phyloP scores from a whole-genome alignment of 2,329 filamentous ascomycete genomes.

The Pseudogymnoascus sp. region DNA sequence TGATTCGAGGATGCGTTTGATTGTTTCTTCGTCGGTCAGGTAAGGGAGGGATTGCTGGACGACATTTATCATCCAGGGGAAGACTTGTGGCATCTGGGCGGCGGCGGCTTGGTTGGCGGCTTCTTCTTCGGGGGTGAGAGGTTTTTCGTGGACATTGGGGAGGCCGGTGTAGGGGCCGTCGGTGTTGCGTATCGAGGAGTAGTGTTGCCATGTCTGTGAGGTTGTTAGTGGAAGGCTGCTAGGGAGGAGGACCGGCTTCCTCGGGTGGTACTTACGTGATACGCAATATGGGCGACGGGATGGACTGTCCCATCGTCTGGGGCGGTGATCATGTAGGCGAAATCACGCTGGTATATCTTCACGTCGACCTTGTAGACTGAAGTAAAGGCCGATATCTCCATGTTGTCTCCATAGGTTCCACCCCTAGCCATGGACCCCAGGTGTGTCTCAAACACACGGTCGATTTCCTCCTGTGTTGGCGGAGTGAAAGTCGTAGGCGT shows the following conservation, averaged over 20 bases:
- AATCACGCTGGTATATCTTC: constrained; percentile 52
- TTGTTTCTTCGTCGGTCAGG: constrained; percentile 42
- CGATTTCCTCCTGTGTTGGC: constrained; percentile 49
- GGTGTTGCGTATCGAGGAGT: constrained; percentile 58
- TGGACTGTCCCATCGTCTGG: constrained; percentile 32
- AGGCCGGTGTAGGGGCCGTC: constrained; percentile 52
- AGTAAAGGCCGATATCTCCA: constrained; percentile 62
- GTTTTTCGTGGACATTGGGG: constrained; percentile 38
- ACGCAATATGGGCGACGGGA: constrained; percentile 51
- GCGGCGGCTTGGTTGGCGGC: constrained; percentile 32
- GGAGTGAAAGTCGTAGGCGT: constrained; percentile 39
- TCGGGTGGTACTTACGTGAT: constrained; percentile 47
- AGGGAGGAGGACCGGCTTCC: constrained; percentile 20
- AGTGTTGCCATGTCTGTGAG: constrained; percentile 55
- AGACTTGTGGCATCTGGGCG: constrained; percentile 36
- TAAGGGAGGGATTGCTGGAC: constrained; percentile 47
- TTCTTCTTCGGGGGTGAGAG: constrained; percentile 25
- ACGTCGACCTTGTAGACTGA: constrained; percentile 56
- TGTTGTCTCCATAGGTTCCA: constrained; percentile 59
- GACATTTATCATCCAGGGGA: constrained; percentile 50
- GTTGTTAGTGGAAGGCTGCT: constrained; percentile 16
- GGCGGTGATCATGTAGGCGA: constrained; percentile 43
- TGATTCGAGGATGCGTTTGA: constrained; percentile 44
- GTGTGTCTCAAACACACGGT: constrained; percentile 47
- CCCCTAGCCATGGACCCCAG: constrained; percentile 53